Evolutionary conservation across 345 rosid genomes (phyloP).

Genomic region (Capsella bursapastoris): DNA sequence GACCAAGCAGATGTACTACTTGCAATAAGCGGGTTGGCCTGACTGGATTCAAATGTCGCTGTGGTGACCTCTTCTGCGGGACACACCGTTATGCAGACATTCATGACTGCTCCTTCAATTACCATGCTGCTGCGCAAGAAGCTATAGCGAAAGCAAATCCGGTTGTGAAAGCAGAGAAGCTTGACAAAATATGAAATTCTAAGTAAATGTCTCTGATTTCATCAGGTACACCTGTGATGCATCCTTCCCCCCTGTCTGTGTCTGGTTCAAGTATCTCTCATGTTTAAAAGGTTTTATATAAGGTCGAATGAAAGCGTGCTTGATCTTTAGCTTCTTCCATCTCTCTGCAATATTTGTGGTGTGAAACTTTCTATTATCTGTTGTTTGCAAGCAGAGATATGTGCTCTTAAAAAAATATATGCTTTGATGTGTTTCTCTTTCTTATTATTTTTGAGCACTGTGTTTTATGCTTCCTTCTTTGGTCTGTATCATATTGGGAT

Average conservation of each 20-base stretch:
- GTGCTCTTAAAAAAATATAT: slow-evolving; percentile 28
- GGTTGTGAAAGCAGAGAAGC: slow-evolving; percentile 89
- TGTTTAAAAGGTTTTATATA: slow-evolving; percentile 38
- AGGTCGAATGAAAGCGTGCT: slow-evolving; percentile 32
- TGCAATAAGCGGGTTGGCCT: slow-evolving; percentile 86
- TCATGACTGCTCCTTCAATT: slow-evolving; percentile 80
- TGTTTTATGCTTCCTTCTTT: slow-evolving; percentile 11
- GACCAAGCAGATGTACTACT: slow-evolving; percentile 74
- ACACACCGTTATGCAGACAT: slow-evolving; percentile 88
- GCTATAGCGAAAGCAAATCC: slow-evolving; percentile 93
- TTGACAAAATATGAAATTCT: slow-evolving; percentile 66
- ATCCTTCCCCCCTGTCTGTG: slow-evolving; percentile 30
- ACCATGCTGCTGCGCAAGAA: slow-evolving; percentile 74
- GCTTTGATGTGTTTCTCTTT: slow-evolving; percentile 37
- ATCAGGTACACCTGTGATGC: slow-evolving; percentile 14
- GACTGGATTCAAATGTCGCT: slow-evolving; percentile 83
- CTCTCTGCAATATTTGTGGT: slow-evolving; percentile 40
- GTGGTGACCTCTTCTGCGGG: slow-evolving; percentile 78
- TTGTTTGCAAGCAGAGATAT: slow-evolving; percentile 37
- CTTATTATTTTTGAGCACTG: slow-evolving; percentile 33
- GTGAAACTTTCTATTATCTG: slow-evolving; percentile 38
- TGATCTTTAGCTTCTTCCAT: slow-evolving; percentile 29
- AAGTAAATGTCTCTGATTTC: slow-evolving; percentile 22
- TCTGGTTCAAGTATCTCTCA: slow-evolving; percentile 39
- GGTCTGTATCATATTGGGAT: slow-evolving; percentile 42